Conservation (phyloP, 192 early-diverging fungal genomes). For the Coemansia brasiliensis region DNA sequence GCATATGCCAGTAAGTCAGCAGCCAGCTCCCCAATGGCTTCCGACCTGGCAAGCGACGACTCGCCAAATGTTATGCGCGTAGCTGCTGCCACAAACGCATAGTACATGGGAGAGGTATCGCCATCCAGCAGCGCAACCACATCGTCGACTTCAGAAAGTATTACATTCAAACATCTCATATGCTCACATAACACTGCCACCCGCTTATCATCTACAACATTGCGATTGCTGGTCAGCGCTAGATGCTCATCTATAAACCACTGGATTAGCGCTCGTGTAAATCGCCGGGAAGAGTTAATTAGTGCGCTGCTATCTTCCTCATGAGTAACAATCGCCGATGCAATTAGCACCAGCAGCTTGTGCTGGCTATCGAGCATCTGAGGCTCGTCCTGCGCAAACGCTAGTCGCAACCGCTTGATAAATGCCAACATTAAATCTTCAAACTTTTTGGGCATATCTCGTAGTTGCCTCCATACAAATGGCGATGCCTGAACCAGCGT, state of each 20-base stretch:
- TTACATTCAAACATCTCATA: slow-evolving; percentile 42
- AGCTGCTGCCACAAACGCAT: slow-evolving; percentile 49
- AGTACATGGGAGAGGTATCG: slow-evolving; percentile 43
- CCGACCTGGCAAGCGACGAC: slow-evolving; percentile 19
- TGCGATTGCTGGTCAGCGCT: slow-evolving; percentile 10
- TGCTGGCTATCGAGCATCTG: slow-evolving; percentile 36
- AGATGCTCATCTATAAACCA: slow-evolving; percentile 47
- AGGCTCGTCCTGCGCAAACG: slow-evolving; percentile 18
- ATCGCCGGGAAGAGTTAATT: slow-evolving; percentile 25
- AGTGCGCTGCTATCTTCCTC: slow-evolving; percentile 31
- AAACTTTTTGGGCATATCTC: slow-evolving; percentile 10
- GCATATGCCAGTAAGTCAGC: slow-evolving; percentile 46
- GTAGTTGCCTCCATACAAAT: slow-evolving; percentile 21
- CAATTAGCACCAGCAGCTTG: slow-evolving; percentile 34
- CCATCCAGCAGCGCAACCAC: slow-evolving; percentile 45
- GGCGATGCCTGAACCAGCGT: slow-evolving; percentile 27
- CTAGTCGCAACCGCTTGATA: slow-evolving; percentile 22
- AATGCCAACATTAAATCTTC: slow-evolving; percentile 26
- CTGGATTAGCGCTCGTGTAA: slow-evolving; percentile 26
- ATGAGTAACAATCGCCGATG: slow-evolving; percentile 31
- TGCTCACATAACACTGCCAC: slow-evolving; percentile 42
- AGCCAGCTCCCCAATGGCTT: slow-evolving; percentile 31
- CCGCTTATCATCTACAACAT: slow-evolving; percentile 1
- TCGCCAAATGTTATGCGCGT: slow-evolving; percentile 46
- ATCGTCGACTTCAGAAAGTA: slow-evolving; percentile 44